A percentile compares a stretch with the other conserved stretches of the same genome.
phyloP scores from a whole-genome alignment of 257 asterid species.

The Echium plantagineum region DNA sequence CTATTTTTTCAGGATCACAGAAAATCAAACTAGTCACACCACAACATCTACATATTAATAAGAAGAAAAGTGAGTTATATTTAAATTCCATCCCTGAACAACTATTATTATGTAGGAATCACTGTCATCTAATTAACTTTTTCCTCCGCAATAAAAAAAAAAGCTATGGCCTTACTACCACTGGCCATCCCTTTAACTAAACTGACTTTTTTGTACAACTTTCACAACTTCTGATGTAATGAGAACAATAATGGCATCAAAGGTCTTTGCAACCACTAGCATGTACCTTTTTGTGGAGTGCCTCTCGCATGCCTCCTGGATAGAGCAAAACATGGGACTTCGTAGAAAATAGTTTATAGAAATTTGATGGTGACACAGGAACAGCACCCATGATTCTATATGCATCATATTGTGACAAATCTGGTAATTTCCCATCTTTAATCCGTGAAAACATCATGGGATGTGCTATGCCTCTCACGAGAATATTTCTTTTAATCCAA shows the following conservation, averaged over 20 bases:
- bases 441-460: conserved; percentile 44
- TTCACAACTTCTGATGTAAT: no score
- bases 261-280: neutral
- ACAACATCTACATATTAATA: no score
- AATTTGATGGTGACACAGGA: conserved; percentile 77
- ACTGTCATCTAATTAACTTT: no score
- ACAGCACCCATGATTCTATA: conserved; percentile 70
- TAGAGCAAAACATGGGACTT: conserved; percentile 62
- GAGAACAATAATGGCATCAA: neutral
- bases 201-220: no score
- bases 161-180: no score
- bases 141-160: no score
- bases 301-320: conserved; percentile 94
- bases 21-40: no score
- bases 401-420: conserved; percentile 35
- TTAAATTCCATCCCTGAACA: no score
- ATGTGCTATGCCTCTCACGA: conserved; percentile 74
- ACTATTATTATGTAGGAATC: no score
- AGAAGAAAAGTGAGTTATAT: no score
- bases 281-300: conserved; percentile 75
- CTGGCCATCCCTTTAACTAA: no score
- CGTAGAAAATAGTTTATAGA: conserved; percentile 53
- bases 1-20: no score
- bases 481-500: conserved; percentile 55
- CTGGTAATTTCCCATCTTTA: conserved; percentile 45